Base-by-base conservation (phyloP, 2,329 filamentous ascomycete genomes). In the Akanthomyces uredinophilus region DNA sequence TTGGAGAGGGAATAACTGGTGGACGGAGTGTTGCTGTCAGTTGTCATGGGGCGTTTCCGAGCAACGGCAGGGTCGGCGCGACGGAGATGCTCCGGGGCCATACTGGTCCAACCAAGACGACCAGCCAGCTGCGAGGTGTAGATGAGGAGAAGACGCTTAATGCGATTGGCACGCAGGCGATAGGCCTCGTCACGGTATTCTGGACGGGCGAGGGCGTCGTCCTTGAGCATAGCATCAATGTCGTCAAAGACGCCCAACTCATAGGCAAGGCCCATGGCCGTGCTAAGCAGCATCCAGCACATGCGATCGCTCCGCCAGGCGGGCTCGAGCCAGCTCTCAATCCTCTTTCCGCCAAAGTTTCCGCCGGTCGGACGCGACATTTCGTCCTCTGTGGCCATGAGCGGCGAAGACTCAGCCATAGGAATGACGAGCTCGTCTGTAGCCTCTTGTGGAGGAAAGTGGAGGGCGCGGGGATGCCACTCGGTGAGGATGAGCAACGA, bases 271-370 rank as follows among this genome's bases (percentile, higher is more conserved):
- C 92, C 90, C 79, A 94, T 90, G 16, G 92, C 92, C 43, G 92
- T 96, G 70, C 92, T 96, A 35, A 98, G 82, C 16, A 98, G 80
- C 92, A 97, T 97, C 94, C 94, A 97, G 71, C 91, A 96, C 91
- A 97, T 96, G 60, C 92, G 89, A 70, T 97, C 94, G 66, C 89
- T 92, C 68, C 94, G 84, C 92, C 94, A 97, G 10, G 92, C 94
- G 2, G 95, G 95, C 73, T 99, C 95, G 4, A 98, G 85, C 92
- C 95, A 98, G 72, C 92, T 94, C 71, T 96, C 92, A 66, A 97
- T 95, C 32, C 92, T 82, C 72, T 90, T 88, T 11, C 91, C 92
- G 50, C 92, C 91, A 22, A 92, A 83, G n/a, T 86, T 85, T 35
- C 83, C 83, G 4, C 74, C 74, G 4, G 72, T 63, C 4, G 69